Base-by-base conservation (phyloP, 805 yeast species). In the Starmerella bacillaris region DNA sequence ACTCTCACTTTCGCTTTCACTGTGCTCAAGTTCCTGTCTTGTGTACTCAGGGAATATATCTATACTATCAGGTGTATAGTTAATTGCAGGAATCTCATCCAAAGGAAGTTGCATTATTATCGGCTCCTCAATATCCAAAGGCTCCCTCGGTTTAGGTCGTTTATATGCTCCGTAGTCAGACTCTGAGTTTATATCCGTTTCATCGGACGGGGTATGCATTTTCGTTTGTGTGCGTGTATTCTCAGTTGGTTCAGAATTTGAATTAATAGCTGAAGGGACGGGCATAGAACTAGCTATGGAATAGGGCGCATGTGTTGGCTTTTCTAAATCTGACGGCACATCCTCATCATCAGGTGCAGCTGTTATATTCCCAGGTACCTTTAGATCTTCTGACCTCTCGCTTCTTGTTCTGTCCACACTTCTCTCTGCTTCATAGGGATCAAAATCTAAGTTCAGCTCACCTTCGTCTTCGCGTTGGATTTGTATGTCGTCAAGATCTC, bases 101-200 rank as follows among this genome's bases (percentile, higher is more conserved):
- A 41, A 28, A 16, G 41, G 42, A 11, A 43, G 42, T 3, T 31
- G 29, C 18, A 28, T 36, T 6, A 43, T 24, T 4, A 32, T 8
- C 2, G 46, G 46, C 14, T 29, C 31, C 17, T 32, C 37, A 3
- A 18, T 26, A 27, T 35, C 44, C 9, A 15, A 31, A 16, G 44
- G 44, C 5, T 37, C 44, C 5, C 41, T 34, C n/a, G 41, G 44
- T 16, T 39, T 35, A 21, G 30, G 40, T 5, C 30, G 28, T 16
- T 22, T 27, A 7, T 12, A 33, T 16, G 7, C 24, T 19, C 14
- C 32, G 18, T n/a, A 11, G 14, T 8, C 19, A 29, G 6, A 6
- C 5, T 19, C 32, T 18, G 32, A 8, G 32, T 14, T 19, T 29
- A 8, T 9, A 27, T n/a, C 12, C 15, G 30, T 14, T 17, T 15